These are phyloP conservation scores for Lipomyces mesembrius DNA, from an alignment of 805 yeast species.

Conservation along the genomic window DNA sequence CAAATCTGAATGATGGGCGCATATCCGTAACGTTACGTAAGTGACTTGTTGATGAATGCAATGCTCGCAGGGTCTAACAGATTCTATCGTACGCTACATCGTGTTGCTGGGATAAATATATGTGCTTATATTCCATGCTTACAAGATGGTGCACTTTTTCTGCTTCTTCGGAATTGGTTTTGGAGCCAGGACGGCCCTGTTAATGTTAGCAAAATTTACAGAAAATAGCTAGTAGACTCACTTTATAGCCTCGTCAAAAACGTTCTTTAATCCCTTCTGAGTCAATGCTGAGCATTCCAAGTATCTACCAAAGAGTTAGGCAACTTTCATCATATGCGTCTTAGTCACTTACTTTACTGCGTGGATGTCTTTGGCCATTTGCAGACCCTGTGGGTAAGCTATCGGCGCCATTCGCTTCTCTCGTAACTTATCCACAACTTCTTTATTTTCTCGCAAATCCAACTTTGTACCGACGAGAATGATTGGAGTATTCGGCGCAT, in stretches of 20 bases:
- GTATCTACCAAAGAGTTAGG: constrained; percentile 20
- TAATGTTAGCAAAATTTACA: constrained; percentile 40
- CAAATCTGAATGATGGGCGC: background rate
- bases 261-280: constrained; percentile 81
- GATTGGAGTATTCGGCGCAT: constrained; percentile 70
- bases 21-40: background rate
- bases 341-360: constrained; percentile 61
- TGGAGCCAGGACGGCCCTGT: constrained; percentile 39
- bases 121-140: background rate
- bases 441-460: constrained; percentile 82
- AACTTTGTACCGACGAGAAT: constrained; percentile 86
- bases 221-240: constrained; percentile 50
- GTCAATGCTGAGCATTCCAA: constrained; percentile 91
- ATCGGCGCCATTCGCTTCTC: constrained; percentile 68
- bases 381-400: constrained; percentile 62
- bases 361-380: constrained; percentile 70
- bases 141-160: constrained; percentile 55
- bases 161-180: constrained; percentile 49
- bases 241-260: constrained; percentile 81
- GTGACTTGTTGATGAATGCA: background rate
- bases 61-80: background rate
- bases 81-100: constrained; percentile 1
- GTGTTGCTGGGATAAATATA: background rate
- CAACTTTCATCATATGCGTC: background rate
- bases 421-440: constrained; percentile 64